Evolutionary conservation across 1,284 basidiomycete genomes (phyloP), one percentile per base, ranked within the genome.

Genomic region (Marasmius sp.): DNA sequence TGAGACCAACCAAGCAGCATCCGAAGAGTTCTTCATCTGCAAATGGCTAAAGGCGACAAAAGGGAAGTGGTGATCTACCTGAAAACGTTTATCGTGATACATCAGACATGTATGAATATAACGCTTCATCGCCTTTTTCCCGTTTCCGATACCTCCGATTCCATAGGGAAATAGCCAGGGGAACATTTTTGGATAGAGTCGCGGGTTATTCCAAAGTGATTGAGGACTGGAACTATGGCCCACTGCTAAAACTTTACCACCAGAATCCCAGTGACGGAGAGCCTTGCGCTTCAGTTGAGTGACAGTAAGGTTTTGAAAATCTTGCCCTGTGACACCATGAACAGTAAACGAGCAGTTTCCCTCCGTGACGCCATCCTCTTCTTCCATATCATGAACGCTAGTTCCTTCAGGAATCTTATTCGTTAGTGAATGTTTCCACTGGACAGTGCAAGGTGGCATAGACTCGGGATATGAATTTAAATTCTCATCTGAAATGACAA

Each of bases 111-210:
- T 61, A 36, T 62, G 50, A 55, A 70, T 72, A 54, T 72, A 69
- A 43, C 55, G 57, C 10, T 18, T 37, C 9, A 67, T 64, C 14
- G 69, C 69, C 2, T 72, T n/a, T 10, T 51, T 39, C 11, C 45
- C 20, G 22, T 69, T 63, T 10, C 71, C 71, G 48, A 76, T 58
- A 12, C 75, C 71, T 12, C 75, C 75, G 11, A 66, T 50, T 1
- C 76, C 75, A 71, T 72, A 77, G 6, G 75, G 76, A 63, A 76
- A 78, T 2, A 77, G 61, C 75, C 76, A 76, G 9, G 76, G 74
- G 63, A 74, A 75, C 68, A 74, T 71, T 39, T 70, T 61, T 1
- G 74, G 70, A 66, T 73, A 76, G n/a, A 75, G 50, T 4, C 62
- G 49, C 2, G 70, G 68, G 61, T 76, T 75, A 34, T 76, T 64